Evolutionary conservation across 2,329 filamentous ascomycete species (phyloP).

Genomic region (Arthrobotrys musiformis): DNA sequence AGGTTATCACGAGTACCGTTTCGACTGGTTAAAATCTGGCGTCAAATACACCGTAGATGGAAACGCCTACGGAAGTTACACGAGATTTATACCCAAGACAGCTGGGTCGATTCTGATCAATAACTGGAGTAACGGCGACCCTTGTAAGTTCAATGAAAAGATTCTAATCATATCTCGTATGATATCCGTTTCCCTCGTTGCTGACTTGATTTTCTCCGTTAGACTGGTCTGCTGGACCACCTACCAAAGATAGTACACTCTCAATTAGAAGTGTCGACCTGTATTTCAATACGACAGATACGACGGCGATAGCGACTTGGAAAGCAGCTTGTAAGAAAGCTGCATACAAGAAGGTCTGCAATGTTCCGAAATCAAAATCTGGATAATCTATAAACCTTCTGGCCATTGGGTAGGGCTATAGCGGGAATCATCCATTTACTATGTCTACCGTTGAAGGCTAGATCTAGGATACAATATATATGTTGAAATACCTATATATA

Average conservation of each 20-base stretch:
- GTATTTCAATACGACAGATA: constrained; percentile 44
- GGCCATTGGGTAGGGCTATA: no score
- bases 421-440: no score
- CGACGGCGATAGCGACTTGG: constrained; percentile 3
- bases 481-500: no score
- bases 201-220: not conserved
- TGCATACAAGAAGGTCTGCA: constrained; percentile 12
- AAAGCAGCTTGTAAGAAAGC: constrained; percentile 25
- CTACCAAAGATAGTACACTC: constrained; percentile 19
- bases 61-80: not conserved
- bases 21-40: constrained; percentile 35
- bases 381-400: not conserved
- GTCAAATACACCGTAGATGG: constrained; percentile 42
- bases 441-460: no score
- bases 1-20: constrained; percentile 48
- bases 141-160: constrained; percentile 12
- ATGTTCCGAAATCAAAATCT: constrained; percentile 14
- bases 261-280: constrained; percentile 36
- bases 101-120: constrained; percentile 35
- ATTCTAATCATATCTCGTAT: not conserved
- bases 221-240: constrained; percentile 51
- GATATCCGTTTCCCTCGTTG: not conserved
- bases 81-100: constrained; percentile 1
- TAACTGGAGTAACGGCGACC: constrained; percentile 53
- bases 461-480: no score